These are phyloP conservation scores for Pyricularia sp. DNA, from an alignment of 2,329 filamentous ascomycete species.

Conservation along the genomic window DNA sequence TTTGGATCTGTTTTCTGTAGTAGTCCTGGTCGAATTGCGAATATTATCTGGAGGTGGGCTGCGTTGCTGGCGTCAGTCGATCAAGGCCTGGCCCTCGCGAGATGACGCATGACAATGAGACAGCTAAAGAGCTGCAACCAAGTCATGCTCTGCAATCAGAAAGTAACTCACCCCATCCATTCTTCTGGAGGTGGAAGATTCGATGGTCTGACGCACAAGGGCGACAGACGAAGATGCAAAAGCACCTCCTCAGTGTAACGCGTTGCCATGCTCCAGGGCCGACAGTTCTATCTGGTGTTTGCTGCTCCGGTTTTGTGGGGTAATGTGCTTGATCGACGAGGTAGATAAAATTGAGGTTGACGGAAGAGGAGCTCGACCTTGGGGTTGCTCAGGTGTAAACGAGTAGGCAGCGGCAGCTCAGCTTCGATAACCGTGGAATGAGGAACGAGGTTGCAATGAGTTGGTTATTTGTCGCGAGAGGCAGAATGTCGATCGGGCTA, in stretches of 20 bases:
- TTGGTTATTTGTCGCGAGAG: neutral
- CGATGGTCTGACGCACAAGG: constrained; percentile 68
- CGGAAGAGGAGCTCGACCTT: neutral
- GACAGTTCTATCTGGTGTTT: neutral
- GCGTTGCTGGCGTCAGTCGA: constrained; percentile 1
- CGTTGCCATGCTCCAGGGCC: constrained; percentile 29
- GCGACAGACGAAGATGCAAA: constrained; percentile 63
- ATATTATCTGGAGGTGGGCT: constrained; percentile 32
- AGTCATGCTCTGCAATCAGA: neutral
- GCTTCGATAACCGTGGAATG: neutral
- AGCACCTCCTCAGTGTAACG: constrained; percentile 70
- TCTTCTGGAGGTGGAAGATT: constrained; percentile 74
- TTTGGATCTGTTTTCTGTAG: constrained; percentile 23
- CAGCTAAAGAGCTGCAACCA: neutral
- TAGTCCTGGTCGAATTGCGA: constrained; percentile 30
- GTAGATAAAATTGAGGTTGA: neutral
- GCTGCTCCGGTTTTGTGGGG: neutral
- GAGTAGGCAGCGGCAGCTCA: neutral
- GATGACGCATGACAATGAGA: neutral
- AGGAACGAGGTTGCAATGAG: neutral
- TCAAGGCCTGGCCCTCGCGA: neutral
- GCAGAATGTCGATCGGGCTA: neutral
- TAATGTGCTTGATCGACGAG: neutral
- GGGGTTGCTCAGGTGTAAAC: neutral
- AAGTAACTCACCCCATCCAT: constrained; percentile 74